Evolutionary conservation across 768 basidiomycete species (phyloP).

Genomic region (Tricholomella constricta): DNA sequence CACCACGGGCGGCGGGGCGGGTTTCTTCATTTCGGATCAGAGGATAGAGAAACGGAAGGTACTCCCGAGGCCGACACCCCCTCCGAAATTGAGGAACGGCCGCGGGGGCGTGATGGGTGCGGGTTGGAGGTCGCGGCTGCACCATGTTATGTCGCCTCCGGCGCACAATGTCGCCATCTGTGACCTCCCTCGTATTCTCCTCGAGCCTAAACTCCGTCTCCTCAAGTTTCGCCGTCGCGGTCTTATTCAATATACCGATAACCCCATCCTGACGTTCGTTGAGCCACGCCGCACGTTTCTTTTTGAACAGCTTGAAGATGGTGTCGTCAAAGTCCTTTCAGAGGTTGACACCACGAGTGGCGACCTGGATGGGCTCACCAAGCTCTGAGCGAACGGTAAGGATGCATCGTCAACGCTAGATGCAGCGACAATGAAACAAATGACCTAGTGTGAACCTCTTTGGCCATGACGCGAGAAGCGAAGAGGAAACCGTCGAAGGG

Average conservation of each 20-base stretch:
- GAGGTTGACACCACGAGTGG: conserved; percentile 93
- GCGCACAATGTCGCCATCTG: no score
- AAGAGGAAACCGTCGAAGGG: conserved; percentile 98
- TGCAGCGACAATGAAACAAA: conserved; percentile 94
- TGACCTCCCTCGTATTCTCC: conserved; percentile 94
- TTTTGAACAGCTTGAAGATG: conserved; percentile 93
- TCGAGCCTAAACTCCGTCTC: conserved; percentile 98
- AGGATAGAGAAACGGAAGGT: conserved; percentile 18
- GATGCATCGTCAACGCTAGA: conserved; percentile 87
- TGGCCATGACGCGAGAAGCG: conserved; percentile 97
- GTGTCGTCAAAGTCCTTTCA: conserved; percentile 99
- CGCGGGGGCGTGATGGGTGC: no score
- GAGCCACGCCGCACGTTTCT: conserved; percentile 92
- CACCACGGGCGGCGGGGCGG: conserved; percentile 4
- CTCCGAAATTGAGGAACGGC: no score
- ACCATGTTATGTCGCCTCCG: no score
- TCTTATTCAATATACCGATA: conserved; percentile 88
- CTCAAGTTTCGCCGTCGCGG: no score
- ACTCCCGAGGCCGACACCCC: no score
- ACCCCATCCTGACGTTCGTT: conserved; percentile 85
- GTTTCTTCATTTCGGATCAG: conserved; percentile 17
- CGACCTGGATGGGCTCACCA: conserved; percentile 98
- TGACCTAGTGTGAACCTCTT: conserved; percentile 94
- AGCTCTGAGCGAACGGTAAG: conserved; percentile 97
- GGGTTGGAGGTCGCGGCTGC: no score